phyloP scores from a whole-genome alignment of 495 filamentous ascomycete species.

The Aspergillus carlsbadensis region DNA sequence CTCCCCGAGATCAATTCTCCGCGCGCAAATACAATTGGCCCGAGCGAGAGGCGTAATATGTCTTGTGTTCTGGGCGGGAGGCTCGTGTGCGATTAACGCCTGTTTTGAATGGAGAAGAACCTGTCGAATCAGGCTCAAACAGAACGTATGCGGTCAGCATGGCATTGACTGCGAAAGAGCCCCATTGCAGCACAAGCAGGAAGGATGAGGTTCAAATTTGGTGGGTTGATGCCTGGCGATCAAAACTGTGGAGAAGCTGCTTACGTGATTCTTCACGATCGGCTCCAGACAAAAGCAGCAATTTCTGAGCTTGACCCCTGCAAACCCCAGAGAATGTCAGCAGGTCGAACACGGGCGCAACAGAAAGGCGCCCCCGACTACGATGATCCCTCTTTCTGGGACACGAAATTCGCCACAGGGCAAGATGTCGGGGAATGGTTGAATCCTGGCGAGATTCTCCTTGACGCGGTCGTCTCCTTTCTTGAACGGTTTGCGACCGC shows the following conservation, averaged over 20 bases:
- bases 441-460: constrained; percentile 36
- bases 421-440: constrained; percentile 46
- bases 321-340: constrained; percentile 15
- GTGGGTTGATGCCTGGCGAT: background rate
- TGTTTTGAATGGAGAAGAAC: too few relatives aligned
- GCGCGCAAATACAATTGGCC: too few relatives aligned
- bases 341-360: constrained; percentile 21
- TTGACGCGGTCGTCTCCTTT: constrained; percentile 30
- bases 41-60: too few relatives aligned
- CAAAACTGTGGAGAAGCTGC: background rate
- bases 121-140: too few relatives aligned
- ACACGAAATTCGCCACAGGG: constrained; percentile 38
- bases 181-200: background rate
- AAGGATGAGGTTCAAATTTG: background rate
- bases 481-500: constrained; percentile 18
- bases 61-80: too few relatives aligned
- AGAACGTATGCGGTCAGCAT: too few relatives aligned
- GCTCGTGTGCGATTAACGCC: too few relatives aligned
- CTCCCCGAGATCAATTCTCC: too few relatives aligned
- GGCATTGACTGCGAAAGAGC: too few relatives aligned
- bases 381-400: constrained; percentile 40
- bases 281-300: background rate
- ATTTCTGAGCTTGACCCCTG: background rate
- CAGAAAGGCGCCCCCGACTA: constrained; percentile 39
- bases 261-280: background rate